A percentile compares a stretch with the other conserved stretches of the same genome.
These are phyloP conservation scores for Syncephalastrum monosporum DNA, from an alignment of 371 early-diverging fungal genomes.

Conservation along the genomic window DNA sequence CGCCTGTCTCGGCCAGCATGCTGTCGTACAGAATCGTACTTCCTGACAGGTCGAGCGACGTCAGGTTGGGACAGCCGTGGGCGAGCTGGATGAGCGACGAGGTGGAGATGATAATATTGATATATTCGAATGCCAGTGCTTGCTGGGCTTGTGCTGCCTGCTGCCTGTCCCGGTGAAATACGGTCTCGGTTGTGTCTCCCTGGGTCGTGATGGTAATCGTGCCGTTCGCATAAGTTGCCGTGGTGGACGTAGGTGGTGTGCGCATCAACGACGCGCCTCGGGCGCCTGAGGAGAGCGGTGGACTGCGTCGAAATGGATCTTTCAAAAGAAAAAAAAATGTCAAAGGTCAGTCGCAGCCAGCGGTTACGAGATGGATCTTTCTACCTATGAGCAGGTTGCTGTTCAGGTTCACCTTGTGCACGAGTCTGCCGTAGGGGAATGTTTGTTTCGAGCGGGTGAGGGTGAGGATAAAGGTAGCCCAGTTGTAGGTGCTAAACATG, in stretches of 20 bases:
- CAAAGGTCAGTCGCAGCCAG: too few species aligned
- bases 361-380: neutral
- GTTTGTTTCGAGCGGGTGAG: constrained; percentile 41
- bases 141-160: neutral
- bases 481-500: constrained; percentile 53
- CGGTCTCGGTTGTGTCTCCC: too few species aligned
- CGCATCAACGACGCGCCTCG: neutral
- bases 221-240: too few species aligned
- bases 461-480: constrained; percentile 63
- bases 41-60: constrained; percentile 50
- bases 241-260: neutral
- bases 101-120: constrained; percentile 46
- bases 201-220: too few species aligned
- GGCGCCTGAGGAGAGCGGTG: too few species aligned
- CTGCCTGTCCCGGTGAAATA: neutral
- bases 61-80: constrained; percentile 45
- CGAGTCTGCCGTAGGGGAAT: constrained; percentile 31
- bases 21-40: constrained; percentile 49
- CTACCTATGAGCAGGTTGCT: constrained; percentile 2
- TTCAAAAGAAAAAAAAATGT: too few species aligned
- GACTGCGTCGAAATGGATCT: too few species aligned
- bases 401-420: constrained; percentile 7
- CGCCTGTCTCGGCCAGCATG: constrained; percentile 55
- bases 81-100: constrained; percentile 59
- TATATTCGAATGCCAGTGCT: neutral